Evolutionary conservation across 148 eudicot genomes (phyloP).

Genomic region (Diospyros lotus): DNA sequence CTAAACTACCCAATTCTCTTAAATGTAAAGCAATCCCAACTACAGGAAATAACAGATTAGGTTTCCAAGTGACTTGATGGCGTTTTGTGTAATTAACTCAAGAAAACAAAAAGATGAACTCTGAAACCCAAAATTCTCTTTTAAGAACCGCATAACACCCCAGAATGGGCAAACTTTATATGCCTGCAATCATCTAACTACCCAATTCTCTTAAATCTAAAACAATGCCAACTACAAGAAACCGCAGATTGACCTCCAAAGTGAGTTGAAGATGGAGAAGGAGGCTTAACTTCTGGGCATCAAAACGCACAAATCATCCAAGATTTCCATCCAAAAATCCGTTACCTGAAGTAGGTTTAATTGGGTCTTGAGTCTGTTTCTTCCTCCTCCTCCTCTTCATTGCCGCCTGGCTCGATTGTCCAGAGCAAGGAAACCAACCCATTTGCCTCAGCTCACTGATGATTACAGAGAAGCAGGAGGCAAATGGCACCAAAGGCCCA

Average conservation of each 20-base stretch:
- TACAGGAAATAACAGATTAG: neutral
- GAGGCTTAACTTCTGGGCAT: too few species aligned
- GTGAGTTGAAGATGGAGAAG: too few species aligned
- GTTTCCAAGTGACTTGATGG: too few species aligned
- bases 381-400: slow-evolving; percentile 29
- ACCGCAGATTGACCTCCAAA: neutral
- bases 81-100: too few species aligned
- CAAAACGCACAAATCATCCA: neutral
- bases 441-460: slow-evolving; percentile 14
- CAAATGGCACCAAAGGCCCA: slow-evolving; percentile 2
- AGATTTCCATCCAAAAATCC: neutral
- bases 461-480: slow-evolving; percentile 1
- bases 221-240: neutral
- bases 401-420: slow-evolving; percentile 21
- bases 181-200: neutral
- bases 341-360: slow-evolving; percentile 30
- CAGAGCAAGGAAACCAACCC: slow-evolving; percentile 58
- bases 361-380: slow-evolving; percentile 22
- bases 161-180: too few species aligned
- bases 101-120: too few species aligned
- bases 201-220: neutral
- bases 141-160: neutral
- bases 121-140: neutral
- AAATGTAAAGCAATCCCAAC: neutral
- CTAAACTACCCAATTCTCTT: neutral